Evolutionary conservation across 805 yeast species (phyloP).

Genomic region (Kluyveromyces aestuarii): DNA sequence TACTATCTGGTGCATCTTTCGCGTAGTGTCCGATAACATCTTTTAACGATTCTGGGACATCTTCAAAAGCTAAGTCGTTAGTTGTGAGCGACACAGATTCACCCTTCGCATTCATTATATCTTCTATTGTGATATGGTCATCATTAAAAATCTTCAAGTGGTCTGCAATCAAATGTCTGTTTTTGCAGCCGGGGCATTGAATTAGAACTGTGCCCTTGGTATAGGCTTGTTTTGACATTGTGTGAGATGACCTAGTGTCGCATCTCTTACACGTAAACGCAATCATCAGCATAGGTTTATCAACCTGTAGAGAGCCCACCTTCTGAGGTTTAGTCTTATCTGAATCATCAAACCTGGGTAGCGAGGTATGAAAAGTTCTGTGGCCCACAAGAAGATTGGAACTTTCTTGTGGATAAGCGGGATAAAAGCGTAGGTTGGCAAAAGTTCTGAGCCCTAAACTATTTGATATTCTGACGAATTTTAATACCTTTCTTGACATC

Average conservation of each 20-base stretch:
- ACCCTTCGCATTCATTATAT: conserved; percentile 66
- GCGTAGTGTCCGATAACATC: conserved; percentile 53
- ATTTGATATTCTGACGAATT: background rate
- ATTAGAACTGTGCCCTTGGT: conserved; percentile 77
- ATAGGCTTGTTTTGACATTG: conserved; percentile 90
- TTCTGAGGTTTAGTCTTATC: background rate
- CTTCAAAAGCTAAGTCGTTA: conserved; percentile 51
- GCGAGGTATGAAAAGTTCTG: background rate
- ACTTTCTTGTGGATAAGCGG: too few relatives aligned
- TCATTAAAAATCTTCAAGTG: conserved; percentile 80
- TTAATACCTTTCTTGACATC: background rate
- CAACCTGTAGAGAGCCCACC: conserved; percentile 39
- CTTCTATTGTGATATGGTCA: conserved; percentile 61
- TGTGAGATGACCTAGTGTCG: conserved; percentile 72
- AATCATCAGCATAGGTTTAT: conserved; percentile 72
- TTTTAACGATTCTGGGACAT: conserved; percentile 25
- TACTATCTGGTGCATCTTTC: conserved; percentile 51
- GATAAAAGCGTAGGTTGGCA: too few relatives aligned
- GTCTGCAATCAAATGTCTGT: conserved; percentile 86
- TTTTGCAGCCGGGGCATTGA: conserved; percentile 86
- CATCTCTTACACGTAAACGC: conserved; percentile 92
- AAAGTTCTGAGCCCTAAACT: too few relatives aligned
- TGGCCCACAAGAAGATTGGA: background rate
- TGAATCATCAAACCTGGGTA: background rate
- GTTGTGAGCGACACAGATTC: conserved; percentile 57